Base-by-base conservation (phyloP, 768 basidiomycete genomes). In the Hygrophorus russula region DNA sequence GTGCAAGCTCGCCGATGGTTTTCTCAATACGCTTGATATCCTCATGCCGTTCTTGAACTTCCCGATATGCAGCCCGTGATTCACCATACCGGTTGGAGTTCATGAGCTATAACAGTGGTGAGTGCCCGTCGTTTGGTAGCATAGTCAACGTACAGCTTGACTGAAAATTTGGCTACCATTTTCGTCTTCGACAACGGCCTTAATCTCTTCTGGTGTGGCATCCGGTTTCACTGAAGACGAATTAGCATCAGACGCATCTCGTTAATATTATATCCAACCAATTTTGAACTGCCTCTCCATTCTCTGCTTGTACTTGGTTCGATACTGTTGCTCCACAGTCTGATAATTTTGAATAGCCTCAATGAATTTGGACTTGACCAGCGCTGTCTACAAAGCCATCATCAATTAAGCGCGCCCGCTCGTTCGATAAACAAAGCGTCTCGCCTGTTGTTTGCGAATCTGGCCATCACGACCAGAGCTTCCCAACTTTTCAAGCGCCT, bases 31-130 rank as follows among this genome's bases (percentile, higher is more conserved):
- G 83, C 63, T 90, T 81, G 61, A 99, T 88, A 53, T 99, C 93
- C 59, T 85, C 86, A 56, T 98, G 92, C 47, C 94, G 82, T 54
- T 84, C 87, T 66, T 98, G 94, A n/a, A 97, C 94, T 58, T 99
- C 94, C 41, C 82, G 78, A 62, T 93, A 96, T 3, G 93, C 92
- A 8, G 83, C 83, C 42, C 83, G 73, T 36, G 93, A 89, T 56
- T 85, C 82, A 41, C 84, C 91, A 53, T 84, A 87, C n/a, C 88
- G 84, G 61, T 83, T 88, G 36, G 89, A 88, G 65, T 77, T 87
- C 69, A 93, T 72, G 50, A 96, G 71, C 87, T 93, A 50, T 8
- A 47, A 3, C 9, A 44, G 42, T 18, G 31, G 17, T 28, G 39
- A 55, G n/a, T 48, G 49, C 43, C 11, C 37, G 44, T 27, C 31